Evolutionary conservation across 2,329 filamentous ascomycete species (phyloP).

Genomic region (Diaporthe aspalathi): DNA sequence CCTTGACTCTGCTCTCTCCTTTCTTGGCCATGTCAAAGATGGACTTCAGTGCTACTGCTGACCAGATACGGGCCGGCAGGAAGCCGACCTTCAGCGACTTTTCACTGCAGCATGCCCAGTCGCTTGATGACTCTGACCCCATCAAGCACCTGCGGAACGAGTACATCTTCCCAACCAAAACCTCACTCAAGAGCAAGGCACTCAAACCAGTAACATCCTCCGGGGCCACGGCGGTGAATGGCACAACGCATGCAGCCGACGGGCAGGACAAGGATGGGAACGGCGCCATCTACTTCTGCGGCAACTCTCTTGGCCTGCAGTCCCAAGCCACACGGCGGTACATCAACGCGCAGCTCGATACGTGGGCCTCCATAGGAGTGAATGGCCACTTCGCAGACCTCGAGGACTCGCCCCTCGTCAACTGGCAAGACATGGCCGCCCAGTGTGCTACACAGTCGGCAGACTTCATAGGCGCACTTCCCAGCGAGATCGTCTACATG

Average conservation of each 20-base stretch:
- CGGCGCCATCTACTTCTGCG: conserved; percentile 81
- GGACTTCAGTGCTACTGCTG: conserved; percentile 54
- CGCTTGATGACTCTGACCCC: conserved; percentile 71
- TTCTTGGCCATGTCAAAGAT: conserved; percentile 43
- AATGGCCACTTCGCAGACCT: conserved; percentile 83
- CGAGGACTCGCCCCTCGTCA: conserved; percentile 73
- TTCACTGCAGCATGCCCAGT: conserved; percentile 59
- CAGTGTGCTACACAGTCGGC: conserved; percentile 77
- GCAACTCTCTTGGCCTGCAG: conserved; percentile 89
- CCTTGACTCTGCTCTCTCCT: no score
- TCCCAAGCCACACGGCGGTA: conserved; percentile 75
- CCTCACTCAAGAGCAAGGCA: conserved; percentile 74
- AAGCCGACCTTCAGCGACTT: conserved; percentile 60
- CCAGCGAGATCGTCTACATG: conserved; percentile 86
- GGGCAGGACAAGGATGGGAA: conserved; percentile 4
- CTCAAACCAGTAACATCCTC: conserved; percentile 50
- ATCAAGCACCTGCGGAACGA: conserved; percentile 72
- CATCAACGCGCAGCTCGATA: conserved; percentile 78
- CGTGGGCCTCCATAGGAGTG: conserved; percentile 87
- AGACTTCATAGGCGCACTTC: conserved; percentile 78
- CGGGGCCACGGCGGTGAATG: conserved; percentile 5
- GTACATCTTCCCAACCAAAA: conserved; percentile 82
- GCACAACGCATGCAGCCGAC: not conserved
- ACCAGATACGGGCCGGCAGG: conserved; percentile 55
- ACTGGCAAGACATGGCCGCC: conserved; percentile 85